Base-by-base conservation (phyloP, 768 basidiomycete genomes). In the Macrocybe gigantea region DNA sequence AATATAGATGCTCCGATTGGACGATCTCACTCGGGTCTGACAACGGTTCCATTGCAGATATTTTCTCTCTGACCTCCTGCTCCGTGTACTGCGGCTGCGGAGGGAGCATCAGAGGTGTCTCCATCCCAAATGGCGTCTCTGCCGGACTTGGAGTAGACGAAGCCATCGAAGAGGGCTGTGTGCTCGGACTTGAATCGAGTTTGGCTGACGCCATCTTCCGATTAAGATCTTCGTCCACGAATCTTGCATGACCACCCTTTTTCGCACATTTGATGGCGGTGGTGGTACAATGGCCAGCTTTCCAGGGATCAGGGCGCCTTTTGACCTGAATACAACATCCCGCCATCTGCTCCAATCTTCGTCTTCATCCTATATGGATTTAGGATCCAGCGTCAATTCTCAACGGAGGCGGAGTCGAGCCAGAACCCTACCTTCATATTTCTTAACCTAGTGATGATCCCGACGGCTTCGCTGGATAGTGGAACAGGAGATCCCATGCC, bases 341-440 rank as follows among this genome's bases (percentile, higher is more conserved):
- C 89, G 75, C 88, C 88, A 90, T 38, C 91, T 79, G 49, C 88
- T 80, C 86, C 85, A 91, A 56, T 93, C 90, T 60, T 94, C 91
- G 48, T 81, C 78, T 66, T 88, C 85, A 58, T 94, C 91, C 85
- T 89, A 49, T 9, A 55, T 34, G 41, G 15, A 13, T 41, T 9
- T 35, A 14, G 7, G 37, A 30, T 33, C 5, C 8, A 42, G 6
- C 1, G 11, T 31, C 15, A 30, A 33, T 22, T 6, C 32, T 35
- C 38, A 45, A 31, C 10, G 22, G 22, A 22, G 22, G 22, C 22
- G 22, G 22, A 38, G 41, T n/a, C 14, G 13, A 31, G 6, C 2
- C 9, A 6, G 5, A 31, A 32, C 55, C 69, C 11, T 44, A 86
- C 87, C 77, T 92, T 92, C 81, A 85, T 83, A 56, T 88, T 90